phyloP scores from a whole-genome alignment of 306 rosid genomes.

The Vigna hirtella region DNA sequence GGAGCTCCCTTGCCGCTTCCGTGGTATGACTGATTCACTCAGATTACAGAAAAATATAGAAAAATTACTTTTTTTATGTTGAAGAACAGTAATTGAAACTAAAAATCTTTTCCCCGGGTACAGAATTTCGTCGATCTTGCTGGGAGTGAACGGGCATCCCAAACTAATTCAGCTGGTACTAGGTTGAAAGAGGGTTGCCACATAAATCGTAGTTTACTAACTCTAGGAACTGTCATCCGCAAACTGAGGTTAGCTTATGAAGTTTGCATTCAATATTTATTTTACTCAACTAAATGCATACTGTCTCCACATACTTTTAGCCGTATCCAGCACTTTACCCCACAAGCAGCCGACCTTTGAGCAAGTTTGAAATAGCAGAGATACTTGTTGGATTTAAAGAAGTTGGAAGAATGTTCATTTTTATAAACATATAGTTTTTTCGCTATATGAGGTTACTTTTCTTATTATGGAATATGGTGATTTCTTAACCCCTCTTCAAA shows the following conservation, averaged over 20 bases:
- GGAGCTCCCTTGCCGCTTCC: slow-evolving; percentile 82
- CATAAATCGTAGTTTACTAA: slow-evolving; percentile 91
- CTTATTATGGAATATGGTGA: not conserved
- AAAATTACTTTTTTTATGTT: slow-evolving; percentile 20
- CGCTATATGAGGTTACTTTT: not conserved
- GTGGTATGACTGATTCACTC: slow-evolving; percentile 67
- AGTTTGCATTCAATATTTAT: slow-evolving; percentile 6
- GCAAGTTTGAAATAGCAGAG: slow-evolving; percentile 15
- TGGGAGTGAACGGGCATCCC: slow-evolving; percentile 98
- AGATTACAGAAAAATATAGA: not conserved
- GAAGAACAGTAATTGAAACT: slow-evolving; percentile 12
- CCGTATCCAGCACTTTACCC: slow-evolving; percentile 12
- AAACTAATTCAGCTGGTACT: slow-evolving; percentile 86
- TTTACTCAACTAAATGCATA: slow-evolving; percentile 2
- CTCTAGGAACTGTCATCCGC: slow-evolving; percentile 94
- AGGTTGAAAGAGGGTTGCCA: slow-evolving; percentile 98
- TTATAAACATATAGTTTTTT: not conserved
- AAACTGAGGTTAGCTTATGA: slow-evolving; percentile 80
- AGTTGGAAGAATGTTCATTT: slow-evolving; percentile 33
- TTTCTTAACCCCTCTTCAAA: not conserved
- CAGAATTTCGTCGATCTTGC: slow-evolving; percentile 99
- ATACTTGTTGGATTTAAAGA: slow-evolving; percentile 37
- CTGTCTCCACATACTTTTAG: slow-evolving; percentile 14
- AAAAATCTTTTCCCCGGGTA: slow-evolving; percentile 23
- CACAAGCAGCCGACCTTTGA: slow-evolving; percentile 14